These are phyloP conservation scores for Esteya vermicola DNA, from an alignment of 2,329 filamentous ascomycete genomes.

Conservation along the genomic window DNA sequence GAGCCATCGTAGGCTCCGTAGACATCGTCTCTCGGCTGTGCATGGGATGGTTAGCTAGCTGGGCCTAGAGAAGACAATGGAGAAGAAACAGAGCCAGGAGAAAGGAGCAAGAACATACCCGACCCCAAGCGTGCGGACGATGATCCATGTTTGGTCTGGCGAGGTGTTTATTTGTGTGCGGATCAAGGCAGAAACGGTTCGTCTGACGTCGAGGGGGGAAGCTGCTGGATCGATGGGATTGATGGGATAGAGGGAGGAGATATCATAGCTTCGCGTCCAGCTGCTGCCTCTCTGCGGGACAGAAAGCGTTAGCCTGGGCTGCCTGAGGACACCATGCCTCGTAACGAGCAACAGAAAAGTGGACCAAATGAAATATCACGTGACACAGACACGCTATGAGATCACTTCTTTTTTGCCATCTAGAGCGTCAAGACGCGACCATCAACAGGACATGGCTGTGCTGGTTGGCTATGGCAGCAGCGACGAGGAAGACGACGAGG, in stretches of 20 bases:
- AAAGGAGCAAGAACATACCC: no score
- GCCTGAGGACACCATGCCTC: constrained; percentile 4
- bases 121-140: constrained; percentile 58
- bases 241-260: constrained; percentile 1
- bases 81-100: no score
- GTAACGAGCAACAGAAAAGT: not conserved
- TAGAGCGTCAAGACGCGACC: no score
- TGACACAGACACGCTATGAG: not conserved
- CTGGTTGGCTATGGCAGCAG: constrained; percentile 38
- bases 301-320: not conserved
- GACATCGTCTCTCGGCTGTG: constrained; percentile 90
- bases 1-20: constrained; percentile 88
- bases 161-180: no score
- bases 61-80: no score
- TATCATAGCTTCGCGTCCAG: constrained; percentile 14
- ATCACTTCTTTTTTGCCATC: no score
- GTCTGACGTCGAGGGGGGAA: no score
- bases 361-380: not conserved
- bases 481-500: constrained; percentile 29
- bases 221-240: not conserved
- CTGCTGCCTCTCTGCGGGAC: constrained; percentile 13
- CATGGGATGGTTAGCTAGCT: no score
- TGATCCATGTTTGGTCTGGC: constrained; percentile 61
- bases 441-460: constrained; percentile 27
- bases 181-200: no score